These are phyloP conservation scores for Dillenia suffruticosa DNA, from an alignment of 164 flowering plant genomes.

Conservation along the genomic window DNA sequence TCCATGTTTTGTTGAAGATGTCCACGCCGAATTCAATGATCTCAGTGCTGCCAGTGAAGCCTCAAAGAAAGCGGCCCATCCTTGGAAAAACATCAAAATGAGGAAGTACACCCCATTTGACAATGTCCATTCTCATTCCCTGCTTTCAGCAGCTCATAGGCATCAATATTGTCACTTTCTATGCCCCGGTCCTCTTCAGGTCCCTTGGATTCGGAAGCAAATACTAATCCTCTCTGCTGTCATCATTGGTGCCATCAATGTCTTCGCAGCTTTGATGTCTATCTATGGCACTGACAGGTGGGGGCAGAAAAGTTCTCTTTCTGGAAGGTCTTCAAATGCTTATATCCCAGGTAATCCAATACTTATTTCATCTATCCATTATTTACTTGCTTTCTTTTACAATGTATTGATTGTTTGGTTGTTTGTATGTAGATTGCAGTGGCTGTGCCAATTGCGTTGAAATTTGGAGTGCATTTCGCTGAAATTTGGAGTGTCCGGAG, in stretches of 20 bases:
- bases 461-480: too few relatives aligned
- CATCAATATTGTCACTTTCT: slow-evolving; percentile 15
- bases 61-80: slow-evolving; percentile 5
- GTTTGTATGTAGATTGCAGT: slow-evolving; percentile 5
- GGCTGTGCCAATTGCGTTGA: slow-evolving; percentile 4
- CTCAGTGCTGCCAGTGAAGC: slow-evolving; percentile 15
- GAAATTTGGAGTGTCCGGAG: slow-evolving; percentile 7
- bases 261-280: slow-evolving; percentile 5
- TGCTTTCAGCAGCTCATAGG: not conserved
- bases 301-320: slow-evolving; percentile 10
- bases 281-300: slow-evolving; percentile 8
- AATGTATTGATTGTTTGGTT: too few relatives aligned
- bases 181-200: slow-evolving; percentile 18
- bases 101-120: too few relatives aligned
- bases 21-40: slow-evolving; percentile 19
- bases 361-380: too few relatives aligned
- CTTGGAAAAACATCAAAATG: too few relatives aligned
- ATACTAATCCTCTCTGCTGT: slow-evolving; percentile 17
- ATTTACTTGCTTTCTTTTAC: too few relatives aligned
- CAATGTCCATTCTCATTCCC: too few relatives aligned
- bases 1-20: slow-evolving; percentile 17
- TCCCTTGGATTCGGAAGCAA: slow-evolving; percentile 18
- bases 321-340: slow-evolving; percentile 14
- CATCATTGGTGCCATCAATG: slow-evolving; percentile 15
- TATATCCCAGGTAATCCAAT: slow-evolving; percentile 11